Evolutionary conservation across 1,284 basidiomycete genomes (phyloP).

Genomic region (Pseudozyma sp.): DNA sequence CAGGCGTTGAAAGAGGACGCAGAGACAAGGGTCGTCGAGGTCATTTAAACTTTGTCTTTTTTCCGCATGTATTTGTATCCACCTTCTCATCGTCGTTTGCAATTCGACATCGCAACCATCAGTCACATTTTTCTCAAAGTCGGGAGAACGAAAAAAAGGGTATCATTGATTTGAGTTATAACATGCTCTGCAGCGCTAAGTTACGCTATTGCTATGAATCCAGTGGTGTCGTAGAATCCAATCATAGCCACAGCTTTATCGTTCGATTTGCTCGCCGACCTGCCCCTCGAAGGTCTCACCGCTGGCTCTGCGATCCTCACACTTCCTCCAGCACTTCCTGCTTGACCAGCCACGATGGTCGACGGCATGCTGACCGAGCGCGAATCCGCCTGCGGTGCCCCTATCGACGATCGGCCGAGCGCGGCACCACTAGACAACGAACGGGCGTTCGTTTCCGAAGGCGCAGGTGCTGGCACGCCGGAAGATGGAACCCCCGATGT

Average conservation of each 20-base stretch:
- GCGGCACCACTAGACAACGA: no score
- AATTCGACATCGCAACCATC: background rate
- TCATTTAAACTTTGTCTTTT: conserved; percentile 14
- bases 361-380: conserved; percentile 37
- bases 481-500: conserved; percentile 4
- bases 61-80: background rate
- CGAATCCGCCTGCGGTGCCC: conserved; percentile 2
- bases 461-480: no score
- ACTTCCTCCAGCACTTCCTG: conserved; percentile 3
- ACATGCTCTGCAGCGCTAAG: no score
- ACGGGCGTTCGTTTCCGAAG: no score
- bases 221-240: conserved; percentile 42
- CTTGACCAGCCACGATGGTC: background rate
- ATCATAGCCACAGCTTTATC: conserved; percentile 30
- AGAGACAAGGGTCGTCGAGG: conserved; percentile 37
- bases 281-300: conserved; percentile 3
- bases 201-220: conserved; percentile 41
- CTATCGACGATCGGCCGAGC: background rate
- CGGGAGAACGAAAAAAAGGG: conserved; percentile 1
- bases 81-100: background rate
- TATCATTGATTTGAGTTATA: background rate
- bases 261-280: conserved; percentile 16
- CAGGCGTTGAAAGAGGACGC: conserved; percentile 68
- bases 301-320: conserved; percentile 36
- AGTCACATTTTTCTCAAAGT: conserved; percentile 30